Evolutionary conservation across 2,329 filamentous ascomycete species (phyloP), one percentile per base, ranked within the genome.

Genomic region (Phialocephala subalpina): DNA sequence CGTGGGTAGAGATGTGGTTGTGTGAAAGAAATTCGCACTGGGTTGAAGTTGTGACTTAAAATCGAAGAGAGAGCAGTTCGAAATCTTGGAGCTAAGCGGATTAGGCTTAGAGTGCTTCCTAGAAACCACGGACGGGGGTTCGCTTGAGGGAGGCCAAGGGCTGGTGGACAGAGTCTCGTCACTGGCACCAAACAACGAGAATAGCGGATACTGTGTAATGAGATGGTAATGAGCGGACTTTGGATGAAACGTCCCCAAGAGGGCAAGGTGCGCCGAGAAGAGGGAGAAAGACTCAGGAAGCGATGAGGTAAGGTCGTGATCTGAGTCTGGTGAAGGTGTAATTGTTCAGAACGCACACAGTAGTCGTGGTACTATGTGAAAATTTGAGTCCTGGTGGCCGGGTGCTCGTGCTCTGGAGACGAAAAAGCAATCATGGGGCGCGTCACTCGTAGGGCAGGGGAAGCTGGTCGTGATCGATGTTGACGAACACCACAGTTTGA

Each of bases 361-460:
- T 45, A 40, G 27, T 14, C 47, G 60, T 35, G n/a, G 14, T 38
- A 2, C 18, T 20, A 33, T 27, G 57, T 57, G 52, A 64, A 64
- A 60, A 18, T 64, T 22, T 59, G 62, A 60, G 35, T 60, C 22
- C 40, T 25, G 40, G 18, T 27, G 25, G 40, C n/a, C 18, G 38
- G 16, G 5, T 4, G 3, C 27, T 22, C 18, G 40, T 16, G n/a
- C 35, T 14, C 25, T 25, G 61, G 42, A 40, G 42, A 29, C 22
- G 40, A 38, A 61, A 60, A 69, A 69, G 64, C 56, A 67, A 63
- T 53, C 42, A 63, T 65, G 59, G 60, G 67, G 67, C 58, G 59
- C 59, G 59, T 56, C 57, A 60, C 57, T 67, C 67, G 65, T 69
- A 63, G 64, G 64, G 59, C 64, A 69, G 60, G 56, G 62, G 25